Evolutionary conservation across 371 early-diverging fungal species (phyloP), one percentile per base, ranked within the genome.

Genomic region (Mucor sp.): DNA sequence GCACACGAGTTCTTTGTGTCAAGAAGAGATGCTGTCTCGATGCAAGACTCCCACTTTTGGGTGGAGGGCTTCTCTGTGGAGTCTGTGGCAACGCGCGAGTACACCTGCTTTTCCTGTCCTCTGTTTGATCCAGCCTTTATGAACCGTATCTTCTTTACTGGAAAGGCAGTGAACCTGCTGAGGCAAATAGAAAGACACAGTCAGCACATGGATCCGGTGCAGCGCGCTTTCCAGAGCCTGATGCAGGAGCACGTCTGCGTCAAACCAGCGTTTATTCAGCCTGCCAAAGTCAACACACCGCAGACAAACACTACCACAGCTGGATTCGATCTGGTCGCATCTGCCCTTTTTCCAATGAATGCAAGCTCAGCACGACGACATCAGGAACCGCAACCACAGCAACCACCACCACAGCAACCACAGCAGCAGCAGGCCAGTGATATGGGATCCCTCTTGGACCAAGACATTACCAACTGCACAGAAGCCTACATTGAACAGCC

Each of bases 1-100:
- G 60, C 67, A 3, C 48, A 65, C 1, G 83, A 83, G 47, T 80
- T 83, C 30, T 80, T 69, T 53, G 75, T 83, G 0, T 39, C 62
- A 9, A 58, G 77, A 63, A 73, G 68, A 5, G 59, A 61, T 7
- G 19, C 9, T n/a, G 17, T 68, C 25, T 44, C 43, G 4, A 62
- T 30, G 28, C n/a, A 65, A 14, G 56, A 59, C 4, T 25, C 59
- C 27, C 61, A 68, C 11, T 75, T 71, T 58, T 78, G 79, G 79
- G 39, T 33, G 32, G 39, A 67, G 19, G 79, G 76, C 0, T 78
- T 69, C 32, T 39, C 57, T 19, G 27, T 71, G 0, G 58, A 48
- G 17, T 15, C 39, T 17, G 17, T 69, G 4, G 25, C 1, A 57
- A 15, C 21, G 6, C 67, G 44, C 14, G 32, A 65, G 1, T 41